These are phyloP conservation scores for Nemania sp. DNA, from an alignment of 2,329 filamentous ascomycete genomes.

Conservation along the genomic window DNA sequence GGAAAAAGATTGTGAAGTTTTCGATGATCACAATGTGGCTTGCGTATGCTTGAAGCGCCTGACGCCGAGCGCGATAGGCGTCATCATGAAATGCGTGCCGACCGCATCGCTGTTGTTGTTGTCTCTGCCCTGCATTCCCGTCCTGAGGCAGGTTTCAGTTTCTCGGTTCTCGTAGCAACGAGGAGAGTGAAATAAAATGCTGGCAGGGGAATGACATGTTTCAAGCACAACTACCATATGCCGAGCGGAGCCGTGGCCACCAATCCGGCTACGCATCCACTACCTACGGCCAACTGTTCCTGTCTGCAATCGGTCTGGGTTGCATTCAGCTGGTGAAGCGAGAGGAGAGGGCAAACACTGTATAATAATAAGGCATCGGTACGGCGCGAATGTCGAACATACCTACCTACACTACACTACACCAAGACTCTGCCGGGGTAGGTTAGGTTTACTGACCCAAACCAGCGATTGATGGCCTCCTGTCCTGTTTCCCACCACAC, in stretches of 20 bases:
- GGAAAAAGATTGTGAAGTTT: neutral
- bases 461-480: neutral
- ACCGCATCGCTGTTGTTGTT: neutral
- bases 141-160: slow-evolving; percentile 26
- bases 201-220: slow-evolving; percentile 27
- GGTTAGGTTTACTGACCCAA: neutral
- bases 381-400: slow-evolving; percentile 1
- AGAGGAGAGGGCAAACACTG: slow-evolving; percentile 12
- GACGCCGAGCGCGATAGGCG: neutral
- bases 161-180: neutral
- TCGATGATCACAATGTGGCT: no score
- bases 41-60: neutral
- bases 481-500: slow-evolving; percentile 9
- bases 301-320: slow-evolving; percentile 9
- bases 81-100: neutral
- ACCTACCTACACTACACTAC: neutral
- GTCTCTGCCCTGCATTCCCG: slow-evolving; percentile 20
- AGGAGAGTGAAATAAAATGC: slow-evolving; percentile 4
- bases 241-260: slow-evolving; percentile 4
- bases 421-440: no score
- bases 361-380: slow-evolving; percentile 1
- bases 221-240: slow-evolving; percentile 14
- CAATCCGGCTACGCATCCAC: no score
- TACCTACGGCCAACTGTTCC: no score
- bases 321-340: slow-evolving; percentile 23